Percentiles rank a stretch among this genome's conserved stretches.
Evolutionary conservation across 2,329 filamentous ascomycete genomes (phyloP).

Genomic region (Zymoseptoria passerinii): DNA sequence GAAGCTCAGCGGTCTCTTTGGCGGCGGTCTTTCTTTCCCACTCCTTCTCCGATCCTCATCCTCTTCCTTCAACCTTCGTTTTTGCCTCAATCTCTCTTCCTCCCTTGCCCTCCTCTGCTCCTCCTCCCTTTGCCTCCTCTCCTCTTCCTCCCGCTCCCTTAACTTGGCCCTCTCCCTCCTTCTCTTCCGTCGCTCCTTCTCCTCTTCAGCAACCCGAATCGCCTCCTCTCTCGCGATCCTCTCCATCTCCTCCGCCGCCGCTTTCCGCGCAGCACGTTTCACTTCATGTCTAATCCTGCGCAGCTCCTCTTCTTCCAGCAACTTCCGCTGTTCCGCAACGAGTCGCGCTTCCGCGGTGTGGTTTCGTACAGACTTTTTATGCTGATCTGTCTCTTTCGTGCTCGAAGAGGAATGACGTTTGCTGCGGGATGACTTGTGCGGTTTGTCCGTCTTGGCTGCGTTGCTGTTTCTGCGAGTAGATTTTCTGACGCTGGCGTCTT

Average conservation of each 20-base stretch:
- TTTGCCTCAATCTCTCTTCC: not conserved
- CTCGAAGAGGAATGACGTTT: not conserved
- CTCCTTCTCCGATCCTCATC: conserved; percentile 6
- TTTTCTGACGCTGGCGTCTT: not conserved
- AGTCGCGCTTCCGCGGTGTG: conserved; percentile 8
- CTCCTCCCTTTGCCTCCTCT: conserved; percentile 14
- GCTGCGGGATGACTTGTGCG: not conserved
- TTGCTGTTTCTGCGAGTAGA: not conserved
- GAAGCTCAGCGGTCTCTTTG: conserved; percentile 6
- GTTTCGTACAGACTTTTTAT: not conserved
- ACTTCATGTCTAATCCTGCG: conserved; percentile 21
- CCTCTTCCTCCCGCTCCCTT: conserved; percentile 10
- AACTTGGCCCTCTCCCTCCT: conserved; percentile 4
- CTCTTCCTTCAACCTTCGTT: conserved; percentile 1
- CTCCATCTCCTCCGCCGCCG: conserved; percentile 18
- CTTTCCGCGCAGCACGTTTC: conserved; percentile 18
- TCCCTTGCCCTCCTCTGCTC: not conserved
- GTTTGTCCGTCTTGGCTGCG: not conserved
- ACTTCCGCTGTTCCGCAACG: conserved; percentile 14
- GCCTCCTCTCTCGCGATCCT: conserved; percentile 17
- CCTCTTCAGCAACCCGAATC: conserved; percentile 11
- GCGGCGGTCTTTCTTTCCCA: conserved; percentile 8
- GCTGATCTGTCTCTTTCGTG: not conserved
- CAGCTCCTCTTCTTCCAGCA: conserved; percentile 22
- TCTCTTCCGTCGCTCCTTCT: conserved; percentile 15